Percentiles rank a stretch among this genome's conserved stretches.
These are phyloP conservation scores for Diplodia scrobiculata DNA, from an alignment of 2,329 filamentous ascomycete genomes.

Conservation along the genomic window DNA sequence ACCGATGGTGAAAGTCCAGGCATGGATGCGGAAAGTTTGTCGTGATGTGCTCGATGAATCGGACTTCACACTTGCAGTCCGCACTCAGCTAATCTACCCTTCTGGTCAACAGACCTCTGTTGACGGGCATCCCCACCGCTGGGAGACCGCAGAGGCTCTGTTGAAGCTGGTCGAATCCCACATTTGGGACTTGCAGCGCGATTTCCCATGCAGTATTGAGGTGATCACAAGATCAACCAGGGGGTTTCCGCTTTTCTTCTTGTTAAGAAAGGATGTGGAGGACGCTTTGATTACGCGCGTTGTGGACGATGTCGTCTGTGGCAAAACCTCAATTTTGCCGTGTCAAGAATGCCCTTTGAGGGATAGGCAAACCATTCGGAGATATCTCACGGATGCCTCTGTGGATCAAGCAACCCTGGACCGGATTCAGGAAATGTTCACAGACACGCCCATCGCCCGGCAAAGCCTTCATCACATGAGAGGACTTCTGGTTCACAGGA, in stretches of 20 bases:
- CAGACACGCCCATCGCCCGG: constrained; percentile 48
- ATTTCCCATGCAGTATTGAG: constrained; percentile 54
- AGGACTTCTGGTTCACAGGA: constrained; percentile 62
- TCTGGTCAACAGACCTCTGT: constrained; percentile 47
- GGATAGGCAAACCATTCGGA: constrained; percentile 37
- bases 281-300: constrained; percentile 38
- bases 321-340: constrained; percentile 36
- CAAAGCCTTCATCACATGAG: constrained; percentile 59
- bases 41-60: constrained; percentile 68
- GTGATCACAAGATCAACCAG: constrained; percentile 45
- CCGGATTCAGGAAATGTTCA: constrained; percentile 38
- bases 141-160: constrained; percentile 44
- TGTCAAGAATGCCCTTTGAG: constrained; percentile 36
- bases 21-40: constrained; percentile 53
- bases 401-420: constrained; percentile 32
- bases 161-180: constrained; percentile 39
- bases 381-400: constrained; percentile 40
- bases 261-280: constrained; percentile 52
- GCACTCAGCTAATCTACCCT: constrained; percentile 51
- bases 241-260: constrained; percentile 59
- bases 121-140: constrained; percentile 47
- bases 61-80: constrained; percentile 48
- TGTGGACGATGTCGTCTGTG: constrained; percentile 40
- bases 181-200: constrained; percentile 41
- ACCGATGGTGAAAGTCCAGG: constrained; percentile 56